These are phyloP conservation scores for Tuber umbilicatum DNA, from an alignment of 495 filamentous ascomycete species.

Conservation along the genomic window DNA sequence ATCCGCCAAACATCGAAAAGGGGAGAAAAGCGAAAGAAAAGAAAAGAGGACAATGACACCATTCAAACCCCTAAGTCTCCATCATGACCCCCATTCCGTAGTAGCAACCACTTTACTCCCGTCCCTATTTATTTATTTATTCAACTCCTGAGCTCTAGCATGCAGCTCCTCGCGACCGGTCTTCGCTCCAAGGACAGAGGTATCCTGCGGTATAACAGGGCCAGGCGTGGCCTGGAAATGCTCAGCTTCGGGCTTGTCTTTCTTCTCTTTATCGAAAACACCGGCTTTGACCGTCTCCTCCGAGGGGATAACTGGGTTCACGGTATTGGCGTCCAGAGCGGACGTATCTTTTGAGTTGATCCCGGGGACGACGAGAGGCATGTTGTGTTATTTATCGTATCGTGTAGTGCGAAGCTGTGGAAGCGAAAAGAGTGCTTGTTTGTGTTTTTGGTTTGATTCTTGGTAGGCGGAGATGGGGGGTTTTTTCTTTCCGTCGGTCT, in stretches of 20 bases:
- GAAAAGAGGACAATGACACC: not conserved
- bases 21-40: not conserved
- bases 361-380: constrained; percentile 39
- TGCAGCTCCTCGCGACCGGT: constrained; percentile 27
- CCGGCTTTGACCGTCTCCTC: constrained; percentile 33
- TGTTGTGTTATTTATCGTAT: constrained; percentile 23
- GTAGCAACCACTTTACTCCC: not conserved
- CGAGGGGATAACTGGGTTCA: constrained; percentile 28
- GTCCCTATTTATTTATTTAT: constrained; percentile 16
- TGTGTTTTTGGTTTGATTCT: not conserved
- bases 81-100: not conserved
- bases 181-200: constrained; percentile 28
- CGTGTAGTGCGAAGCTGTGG: not conserved
- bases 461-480: not conserved
- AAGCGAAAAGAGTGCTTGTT: constrained; percentile 3
- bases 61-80: not conserved
- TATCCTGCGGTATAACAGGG: constrained; percentile 36
- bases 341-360: constrained; percentile 32
- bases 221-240: constrained; percentile 33
- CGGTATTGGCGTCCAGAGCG: constrained; percentile 3
- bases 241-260: constrained; percentile 22
- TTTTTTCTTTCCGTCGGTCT: constrained; percentile 16
- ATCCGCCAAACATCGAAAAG: constrained; percentile 1
- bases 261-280: constrained; percentile 20
- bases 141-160: constrained; percentile 37